Conservation (phyloP, 495 filamentous ascomycete species). For the Daldinia loculata region DNA sequence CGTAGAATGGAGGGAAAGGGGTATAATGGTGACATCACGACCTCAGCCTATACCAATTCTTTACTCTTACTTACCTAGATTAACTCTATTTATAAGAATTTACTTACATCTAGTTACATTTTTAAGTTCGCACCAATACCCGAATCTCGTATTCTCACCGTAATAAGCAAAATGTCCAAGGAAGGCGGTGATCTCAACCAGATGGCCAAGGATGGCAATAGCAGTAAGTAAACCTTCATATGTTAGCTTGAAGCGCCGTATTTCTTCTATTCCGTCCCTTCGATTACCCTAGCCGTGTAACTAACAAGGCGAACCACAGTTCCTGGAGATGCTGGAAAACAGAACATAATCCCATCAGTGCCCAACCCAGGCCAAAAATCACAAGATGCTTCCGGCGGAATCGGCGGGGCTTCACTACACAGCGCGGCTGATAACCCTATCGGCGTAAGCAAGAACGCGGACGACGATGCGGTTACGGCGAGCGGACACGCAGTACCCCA, state of each 20-base stretch:
- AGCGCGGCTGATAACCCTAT: slow-evolving; percentile 40
- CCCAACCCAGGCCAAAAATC: slow-evolving; percentile 61
- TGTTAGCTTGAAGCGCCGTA: neutral
- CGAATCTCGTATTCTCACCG: neutral
- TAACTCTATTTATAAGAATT: too few species aligned
- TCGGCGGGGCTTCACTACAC: slow-evolving; percentile 29
- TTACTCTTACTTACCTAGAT: neutral
- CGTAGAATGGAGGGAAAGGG: slow-evolving; percentile 24
- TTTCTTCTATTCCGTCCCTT: neutral
- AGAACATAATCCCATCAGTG: slow-evolving; percentile 64
- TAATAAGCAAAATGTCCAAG: slow-evolving; percentile 20
- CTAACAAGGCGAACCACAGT: slow-evolving; percentile 37
- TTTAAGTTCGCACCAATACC: neutral
- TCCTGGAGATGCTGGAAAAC: slow-evolving; percentile 62
- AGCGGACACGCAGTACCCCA: slow-evolving; percentile 34
- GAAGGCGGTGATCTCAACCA: slow-evolving; percentile 56
- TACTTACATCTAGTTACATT: too few species aligned
- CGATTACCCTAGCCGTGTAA: neutral
- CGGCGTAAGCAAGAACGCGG: slow-evolving; percentile 25
- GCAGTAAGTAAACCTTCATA: slow-evolving; percentile 17
- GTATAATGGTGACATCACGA: slow-evolving; percentile 41
- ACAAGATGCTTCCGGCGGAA: slow-evolving; percentile 41
- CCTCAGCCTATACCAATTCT: neutral
- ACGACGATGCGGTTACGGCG: slow-evolving; percentile 34
- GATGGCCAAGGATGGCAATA: slow-evolving; percentile 63